Evolutionary conservation across 176 grass and related monocot species (phyloP).

Genomic region (Oropetium thomaeum): DNA sequence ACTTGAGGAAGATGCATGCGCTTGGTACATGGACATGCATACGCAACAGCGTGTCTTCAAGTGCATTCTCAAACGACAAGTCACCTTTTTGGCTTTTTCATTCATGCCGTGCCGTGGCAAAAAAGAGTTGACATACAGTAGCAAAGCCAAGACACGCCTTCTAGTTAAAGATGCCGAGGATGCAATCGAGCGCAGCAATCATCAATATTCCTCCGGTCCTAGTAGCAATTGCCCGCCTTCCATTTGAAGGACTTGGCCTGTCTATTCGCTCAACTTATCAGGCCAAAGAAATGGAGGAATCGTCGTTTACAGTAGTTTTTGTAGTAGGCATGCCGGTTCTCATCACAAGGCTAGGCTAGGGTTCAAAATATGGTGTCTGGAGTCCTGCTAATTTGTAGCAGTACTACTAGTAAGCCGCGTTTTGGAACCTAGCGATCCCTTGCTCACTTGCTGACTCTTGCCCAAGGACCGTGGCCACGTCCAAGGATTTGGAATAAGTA

Average conservation of each 20-base stretch:
- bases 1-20: neutral
- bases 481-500: too few species aligned
- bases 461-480: too few species aligned
- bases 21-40: neutral
- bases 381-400: neutral
- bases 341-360: neutral
- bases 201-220: conserved; percentile 38
- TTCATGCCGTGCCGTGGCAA: neutral
- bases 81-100: neutral
- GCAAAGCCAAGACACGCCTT: neutral
- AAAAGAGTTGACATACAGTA: neutral
- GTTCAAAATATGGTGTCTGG: neutral
- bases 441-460: too few species aligned
- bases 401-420: neutral
- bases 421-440: neutral
- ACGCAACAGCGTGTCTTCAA: neutral
- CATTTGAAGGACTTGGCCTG: neutral
- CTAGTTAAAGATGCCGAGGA: neutral
- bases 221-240: neutral
- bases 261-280: too few species aligned
- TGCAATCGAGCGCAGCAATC: conserved; percentile 27
- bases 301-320: too few species aligned
- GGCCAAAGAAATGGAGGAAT: neutral
- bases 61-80: neutral
- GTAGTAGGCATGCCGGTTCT: neutral